Conservation (phyloP, 2,329 filamentous ascomycete genomes). For the Epichloe festucae region DNA sequence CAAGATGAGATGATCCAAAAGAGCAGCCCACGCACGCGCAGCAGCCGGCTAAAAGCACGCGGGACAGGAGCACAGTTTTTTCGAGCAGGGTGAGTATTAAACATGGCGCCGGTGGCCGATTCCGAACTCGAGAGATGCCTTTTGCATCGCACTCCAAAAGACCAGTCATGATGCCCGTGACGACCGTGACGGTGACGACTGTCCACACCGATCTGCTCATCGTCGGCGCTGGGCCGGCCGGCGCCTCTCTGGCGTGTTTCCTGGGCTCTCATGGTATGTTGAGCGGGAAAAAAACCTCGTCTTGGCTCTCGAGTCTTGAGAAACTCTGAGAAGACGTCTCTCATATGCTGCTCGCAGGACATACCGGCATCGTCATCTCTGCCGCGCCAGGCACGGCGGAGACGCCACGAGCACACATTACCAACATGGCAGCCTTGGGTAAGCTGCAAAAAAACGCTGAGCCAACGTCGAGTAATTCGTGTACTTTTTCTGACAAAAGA, state of each 20-base stretch:
- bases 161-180: background rate
- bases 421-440: conserved; percentile 41
- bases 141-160: background rate
- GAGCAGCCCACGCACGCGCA: background rate
- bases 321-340: background rate
- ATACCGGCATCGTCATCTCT: conserved; percentile 41
- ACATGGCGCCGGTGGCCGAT: background rate
- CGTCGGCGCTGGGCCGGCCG: conserved; percentile 39
- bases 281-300: no score
- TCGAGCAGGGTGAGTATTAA: background rate
- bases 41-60: background rate
- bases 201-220: conserved; percentile 33
- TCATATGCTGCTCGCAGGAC: conserved; percentile 16
- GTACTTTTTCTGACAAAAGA: background rate
- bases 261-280: conserved; percentile 31
- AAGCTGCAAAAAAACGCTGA: background rate
- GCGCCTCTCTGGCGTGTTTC: conserved; percentile 41
- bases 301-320: background rate
- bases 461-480: background rate
- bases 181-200: background rate
- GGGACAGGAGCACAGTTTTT: no score
- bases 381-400: conserved; percentile 35
- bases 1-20: no score
- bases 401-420: conserved; percentile 48
- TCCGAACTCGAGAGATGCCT: background rate